A percentile compares a stretch with the other conserved stretches of the same genome.
phyloP scores from a whole-genome alignment of 2,329 filamentous ascomycete species.

The Lasiodiplodia sp. region DNA sequence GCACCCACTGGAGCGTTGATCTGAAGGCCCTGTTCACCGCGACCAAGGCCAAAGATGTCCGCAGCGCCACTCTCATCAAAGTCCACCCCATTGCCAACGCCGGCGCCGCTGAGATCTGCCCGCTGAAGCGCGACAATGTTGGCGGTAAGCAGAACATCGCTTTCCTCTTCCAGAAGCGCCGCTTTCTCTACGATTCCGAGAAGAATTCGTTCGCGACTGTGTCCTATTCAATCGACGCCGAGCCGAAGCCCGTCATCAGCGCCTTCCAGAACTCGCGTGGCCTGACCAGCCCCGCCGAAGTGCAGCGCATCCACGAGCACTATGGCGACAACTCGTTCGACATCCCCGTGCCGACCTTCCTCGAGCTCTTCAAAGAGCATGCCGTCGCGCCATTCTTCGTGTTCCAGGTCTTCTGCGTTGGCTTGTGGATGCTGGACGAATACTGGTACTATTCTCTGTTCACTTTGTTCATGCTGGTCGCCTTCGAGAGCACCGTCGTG shows the following conservation, averaged over 20 bases:
- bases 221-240: slow-evolving; percentile 80
- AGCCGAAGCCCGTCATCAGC: slow-evolving; percentile 80
- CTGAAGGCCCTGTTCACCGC: slow-evolving; percentile 83
- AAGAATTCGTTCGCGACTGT: slow-evolving; percentile 81
- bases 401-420: slow-evolving; percentile 98
- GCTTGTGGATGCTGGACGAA: slow-evolving; percentile 97
- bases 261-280: slow-evolving; percentile 83
- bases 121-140: slow-evolving; percentile 76
- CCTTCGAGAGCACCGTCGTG: slow-evolving; percentile 97
- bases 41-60: slow-evolving; percentile 71
- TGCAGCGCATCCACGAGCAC: slow-evolving; percentile 83
- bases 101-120: slow-evolving; percentile 86
- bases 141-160: slow-evolving; percentile 79
- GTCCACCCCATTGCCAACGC: slow-evolving; percentile 90
- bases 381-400: slow-evolving; percentile 99
- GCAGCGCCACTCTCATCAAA: slow-evolving; percentile 86
- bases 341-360: slow-evolving; percentile 94
- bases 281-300: slow-evolving; percentile 74
- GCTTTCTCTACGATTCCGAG: slow-evolving; percentile 82
- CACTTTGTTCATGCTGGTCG: slow-evolving; percentile 97
- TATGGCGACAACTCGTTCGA: slow-evolving; percentile 97
- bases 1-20: slow-evolving; percentile 97
- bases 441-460: slow-evolving; percentile 99
- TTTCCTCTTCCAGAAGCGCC: slow-evolving; percentile 97
- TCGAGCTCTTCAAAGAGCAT: slow-evolving; percentile 96